Conservation (phyloP, 2,329 filamentous ascomycete genomes). For the Waltergamsia citrina region DNA sequence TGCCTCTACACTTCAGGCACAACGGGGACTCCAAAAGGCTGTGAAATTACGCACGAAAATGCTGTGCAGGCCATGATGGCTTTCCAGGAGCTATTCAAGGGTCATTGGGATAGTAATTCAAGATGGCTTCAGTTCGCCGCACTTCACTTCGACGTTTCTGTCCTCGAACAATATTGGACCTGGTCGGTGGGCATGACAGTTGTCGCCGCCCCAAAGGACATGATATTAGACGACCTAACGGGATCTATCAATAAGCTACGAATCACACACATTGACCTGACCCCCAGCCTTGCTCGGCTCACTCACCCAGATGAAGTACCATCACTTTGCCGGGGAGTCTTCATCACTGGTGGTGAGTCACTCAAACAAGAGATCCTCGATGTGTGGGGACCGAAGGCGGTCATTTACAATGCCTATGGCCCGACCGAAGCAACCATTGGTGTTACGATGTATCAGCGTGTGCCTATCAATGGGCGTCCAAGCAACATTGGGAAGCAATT, state of each 20-base stretch:
- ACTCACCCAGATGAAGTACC: slow-evolving; percentile 74
- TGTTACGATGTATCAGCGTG: slow-evolving; percentile 79
- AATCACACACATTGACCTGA: slow-evolving; percentile 89
- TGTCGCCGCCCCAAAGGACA: slow-evolving; percentile 70
- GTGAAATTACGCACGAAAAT: slow-evolving; percentile 81
- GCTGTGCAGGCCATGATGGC: slow-evolving; percentile 82
- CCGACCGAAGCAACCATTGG: slow-evolving; percentile 92
- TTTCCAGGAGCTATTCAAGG: slow-evolving; percentile 68
- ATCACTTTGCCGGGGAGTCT: slow-evolving; percentile 70
- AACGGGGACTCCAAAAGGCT: slow-evolving; percentile 79
- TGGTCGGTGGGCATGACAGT: slow-evolving; percentile 87
- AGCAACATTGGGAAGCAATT: slow-evolving; percentile 86
- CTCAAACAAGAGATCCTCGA: slow-evolving; percentile 85
- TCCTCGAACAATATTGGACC: slow-evolving; percentile 91
- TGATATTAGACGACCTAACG: slow-evolving; percentile 77
- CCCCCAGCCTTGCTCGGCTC: slow-evolving; percentile 74
- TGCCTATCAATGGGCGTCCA: slow-evolving; percentile 67
- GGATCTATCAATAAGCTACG: slow-evolving; percentile 59
- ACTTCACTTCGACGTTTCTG: slow-evolving; percentile 89
- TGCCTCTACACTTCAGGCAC: slow-evolving; percentile 85
- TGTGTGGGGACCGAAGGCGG: slow-evolving; percentile 67
- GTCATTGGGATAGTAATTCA: slow-evolving; percentile 63
- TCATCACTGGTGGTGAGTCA: slow-evolving; percentile 87
- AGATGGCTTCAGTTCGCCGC: slow-evolving; percentile 90
- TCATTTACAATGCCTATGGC: slow-evolving; percentile 89